Percentiles rank a stretch among this genome's conserved stretches.
phyloP scores from a whole-genome alignment of 2,329 filamentous ascomycete species.

The Thielaviopsis musarum region DNA sequence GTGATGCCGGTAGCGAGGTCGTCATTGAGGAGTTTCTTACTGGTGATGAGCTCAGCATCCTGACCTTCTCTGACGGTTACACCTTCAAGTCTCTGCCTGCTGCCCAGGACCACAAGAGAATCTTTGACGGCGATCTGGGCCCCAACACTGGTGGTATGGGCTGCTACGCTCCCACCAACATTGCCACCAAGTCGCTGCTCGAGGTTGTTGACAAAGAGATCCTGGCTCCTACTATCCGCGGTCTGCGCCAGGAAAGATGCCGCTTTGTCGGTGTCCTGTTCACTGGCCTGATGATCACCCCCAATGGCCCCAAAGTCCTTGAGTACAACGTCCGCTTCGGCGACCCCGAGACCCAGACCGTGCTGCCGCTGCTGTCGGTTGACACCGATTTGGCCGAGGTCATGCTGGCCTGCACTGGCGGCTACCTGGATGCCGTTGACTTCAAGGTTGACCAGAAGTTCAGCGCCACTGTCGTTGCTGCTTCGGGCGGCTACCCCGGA shows the following conservation, averaged over 20 bases:
- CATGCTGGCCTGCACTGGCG: slow-evolving; percentile 69
- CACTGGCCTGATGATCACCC: slow-evolving; percentile 87
- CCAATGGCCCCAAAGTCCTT: slow-evolving; percentile 60
- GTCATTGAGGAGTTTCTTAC: slow-evolving; percentile 90
- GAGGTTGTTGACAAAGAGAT: slow-evolving; percentile 64
- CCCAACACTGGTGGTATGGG: slow-evolving; percentile 97
- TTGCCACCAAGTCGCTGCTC: slow-evolving; percentile 58
- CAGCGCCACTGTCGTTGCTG: slow-evolving; percentile 85
- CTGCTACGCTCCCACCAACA: slow-evolving; percentile 81
- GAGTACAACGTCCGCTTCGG: slow-evolving; percentile 93
- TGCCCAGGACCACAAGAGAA: slow-evolving; percentile 92
- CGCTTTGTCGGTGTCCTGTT: slow-evolving; percentile 63
- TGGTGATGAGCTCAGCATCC: slow-evolving; percentile 80
- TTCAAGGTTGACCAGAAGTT: slow-evolving; percentile 53
- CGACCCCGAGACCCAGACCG: slow-evolving; percentile 79
- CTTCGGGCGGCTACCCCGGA: slow-evolving; percentile 79
- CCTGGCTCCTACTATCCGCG: slow-evolving; percentile 76
- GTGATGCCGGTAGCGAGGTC: slow-evolving; percentile 71
- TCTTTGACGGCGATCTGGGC: slow-evolving; percentile 75
- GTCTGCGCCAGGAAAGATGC: slow-evolving; percentile 67
- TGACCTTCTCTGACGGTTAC: slow-evolving; percentile 83
- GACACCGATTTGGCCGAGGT: slow-evolving; percentile 77
- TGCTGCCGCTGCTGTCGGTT: slow-evolving; percentile 58
- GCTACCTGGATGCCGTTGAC: slow-evolving; percentile 52
- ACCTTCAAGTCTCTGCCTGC: slow-evolving; percentile 70